Evolutionary conservation across 768 basidiomycete genomes (phyloP).

Genomic region (Calocybe gangraenosa): DNA sequence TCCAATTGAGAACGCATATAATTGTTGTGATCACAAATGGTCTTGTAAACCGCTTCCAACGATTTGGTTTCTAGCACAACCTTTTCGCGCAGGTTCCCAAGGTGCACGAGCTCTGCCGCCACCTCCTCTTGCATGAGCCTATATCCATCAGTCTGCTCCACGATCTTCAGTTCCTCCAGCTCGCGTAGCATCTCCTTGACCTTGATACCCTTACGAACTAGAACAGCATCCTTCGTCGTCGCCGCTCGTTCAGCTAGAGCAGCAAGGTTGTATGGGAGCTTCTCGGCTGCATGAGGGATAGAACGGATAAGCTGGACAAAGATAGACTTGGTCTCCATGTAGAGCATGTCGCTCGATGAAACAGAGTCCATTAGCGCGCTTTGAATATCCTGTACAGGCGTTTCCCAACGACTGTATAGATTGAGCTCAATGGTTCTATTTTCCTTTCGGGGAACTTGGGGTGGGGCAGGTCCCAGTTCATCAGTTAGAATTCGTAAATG

Average conservation of each 20-base stretch:
- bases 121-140: constrained; percentile 98
- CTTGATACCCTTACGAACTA: constrained; percentile 97
- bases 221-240: constrained; percentile 93
- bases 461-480: constrained; percentile 89
- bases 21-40: constrained; percentile 98
- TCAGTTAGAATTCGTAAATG: constrained; percentile 95
- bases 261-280: constrained; percentile 84
- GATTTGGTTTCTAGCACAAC: constrained; percentile 88
- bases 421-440: constrained; percentile 90
- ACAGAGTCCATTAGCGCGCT: constrained; percentile 96
- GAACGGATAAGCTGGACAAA: constrained; percentile 97
- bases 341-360: constrained; percentile 96
- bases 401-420: constrained; percentile 98
- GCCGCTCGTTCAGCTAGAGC: constrained; percentile 92
- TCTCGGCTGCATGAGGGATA: constrained; percentile 78
- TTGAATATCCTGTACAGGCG: constrained; percentile 95
- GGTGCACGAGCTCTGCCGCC: constrained; percentile 88
- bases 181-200: constrained; percentile 99
- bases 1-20: constrained; percentile 95
- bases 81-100: constrained; percentile 96
- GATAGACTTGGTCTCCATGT: constrained; percentile 99
- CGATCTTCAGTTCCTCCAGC: constrained; percentile 84
- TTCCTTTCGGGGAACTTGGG: constrained; percentile 97
- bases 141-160: constrained; percentile 80
- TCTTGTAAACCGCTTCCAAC: constrained; percentile 97